Conservation (phyloP, 2,329 filamentous ascomycete genomes). For the Epichloe amarillans region DNA sequence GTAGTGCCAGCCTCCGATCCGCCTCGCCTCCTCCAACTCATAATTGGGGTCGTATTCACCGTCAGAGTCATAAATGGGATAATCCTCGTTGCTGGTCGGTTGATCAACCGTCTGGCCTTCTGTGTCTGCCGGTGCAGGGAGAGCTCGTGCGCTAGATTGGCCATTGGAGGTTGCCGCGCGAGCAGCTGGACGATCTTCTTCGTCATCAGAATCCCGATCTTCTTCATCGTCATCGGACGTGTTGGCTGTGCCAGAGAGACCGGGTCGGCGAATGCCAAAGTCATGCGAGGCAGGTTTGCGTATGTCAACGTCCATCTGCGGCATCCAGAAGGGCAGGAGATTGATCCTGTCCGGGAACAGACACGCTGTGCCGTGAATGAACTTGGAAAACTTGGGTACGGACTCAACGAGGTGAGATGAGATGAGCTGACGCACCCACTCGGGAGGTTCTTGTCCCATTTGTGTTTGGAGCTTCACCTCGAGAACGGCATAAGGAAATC, state of each 20-base stretch:
- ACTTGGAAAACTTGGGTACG: slow-evolving; percentile 99
- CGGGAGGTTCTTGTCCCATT: slow-evolving; percentile 82
- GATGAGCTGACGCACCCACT: slow-evolving; percentile 91
- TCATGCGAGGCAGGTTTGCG: slow-evolving; percentile 79
- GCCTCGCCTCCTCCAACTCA: slow-evolving; percentile 62
- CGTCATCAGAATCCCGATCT: slow-evolving; percentile 55
- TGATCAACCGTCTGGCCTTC: slow-evolving; percentile 69
- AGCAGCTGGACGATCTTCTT: slow-evolving; percentile 23
- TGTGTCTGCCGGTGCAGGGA: slow-evolving; percentile 44
- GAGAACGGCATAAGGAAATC: slow-evolving; percentile 90
- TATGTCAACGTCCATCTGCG: slow-evolving; percentile 96
- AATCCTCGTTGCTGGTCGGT: slow-evolving; percentile 51
- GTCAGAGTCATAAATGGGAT: slow-evolving; percentile 75
- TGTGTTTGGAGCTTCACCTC: slow-evolving; percentile 98
- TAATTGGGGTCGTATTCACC: slow-evolving; percentile 68
- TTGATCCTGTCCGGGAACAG: slow-evolving; percentile 81
- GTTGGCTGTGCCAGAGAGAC: slow-evolving; percentile 61
- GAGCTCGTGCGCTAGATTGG: slow-evolving; percentile 26
- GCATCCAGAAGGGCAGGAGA: slow-evolving; percentile 91
- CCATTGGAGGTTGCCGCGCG: slow-evolving; percentile 14
- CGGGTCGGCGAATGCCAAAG: slow-evolving; percentile 79
- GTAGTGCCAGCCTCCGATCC: slow-evolving; percentile 66
- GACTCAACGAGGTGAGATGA: slow-evolving; percentile 91
- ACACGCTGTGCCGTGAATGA: slow-evolving; percentile 86
- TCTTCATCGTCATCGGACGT: slow-evolving; percentile 62